A percentile compares a stretch with the other conserved stretches of the same genome.
Conservation (phyloP, 1,284 basidiomycete species). For the Mycosarcoma maydis region DNA sequence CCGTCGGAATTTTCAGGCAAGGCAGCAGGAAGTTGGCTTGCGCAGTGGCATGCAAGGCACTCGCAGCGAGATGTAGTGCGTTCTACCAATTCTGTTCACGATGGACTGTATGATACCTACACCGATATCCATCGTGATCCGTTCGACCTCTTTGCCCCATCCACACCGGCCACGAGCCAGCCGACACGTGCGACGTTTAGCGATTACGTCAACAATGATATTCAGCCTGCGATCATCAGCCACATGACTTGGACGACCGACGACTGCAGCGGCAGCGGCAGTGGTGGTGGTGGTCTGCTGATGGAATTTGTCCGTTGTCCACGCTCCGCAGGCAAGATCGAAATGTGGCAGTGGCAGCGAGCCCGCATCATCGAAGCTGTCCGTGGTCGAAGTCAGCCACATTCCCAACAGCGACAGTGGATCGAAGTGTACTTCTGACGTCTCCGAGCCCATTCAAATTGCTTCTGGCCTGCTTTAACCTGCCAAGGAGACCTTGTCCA, state of each 20-base stretch:
- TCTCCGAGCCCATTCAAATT: too few species aligned
- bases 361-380: conserved; percentile 34
- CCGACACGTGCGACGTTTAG: conserved; percentile 1
- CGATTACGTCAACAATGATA: conserved; percentile 11
- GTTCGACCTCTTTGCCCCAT: conserved; percentile 11
- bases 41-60: conserved; percentile 23
- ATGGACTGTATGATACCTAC: background rate
- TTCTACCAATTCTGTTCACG: background rate
- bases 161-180: background rate
- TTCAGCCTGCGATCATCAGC: conserved; percentile 22
- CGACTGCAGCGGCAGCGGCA: background rate
- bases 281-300: background rate
- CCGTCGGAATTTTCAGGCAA: background rate
- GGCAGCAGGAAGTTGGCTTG: conserved; percentile 8
- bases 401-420: conserved; percentile 14
- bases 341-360: conserved; percentile 38
- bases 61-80: conserved; percentile 1
- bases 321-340: conserved; percentile 8
- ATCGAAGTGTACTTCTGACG: conserved; percentile 38
- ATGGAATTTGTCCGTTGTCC: conserved; percentile 25
- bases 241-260: background rate
- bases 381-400: conserved; percentile 9
- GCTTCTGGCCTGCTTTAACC: background rate
- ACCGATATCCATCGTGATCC: conserved; percentile 9
- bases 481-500: conserved; percentile 21